A percentile compares a stretch with the other conserved stretches of the same genome.
These are phyloP conservation scores for Primulina tabacum DNA, from an alignment of 257 asterid genomes.

Conservation along the genomic window DNA sequence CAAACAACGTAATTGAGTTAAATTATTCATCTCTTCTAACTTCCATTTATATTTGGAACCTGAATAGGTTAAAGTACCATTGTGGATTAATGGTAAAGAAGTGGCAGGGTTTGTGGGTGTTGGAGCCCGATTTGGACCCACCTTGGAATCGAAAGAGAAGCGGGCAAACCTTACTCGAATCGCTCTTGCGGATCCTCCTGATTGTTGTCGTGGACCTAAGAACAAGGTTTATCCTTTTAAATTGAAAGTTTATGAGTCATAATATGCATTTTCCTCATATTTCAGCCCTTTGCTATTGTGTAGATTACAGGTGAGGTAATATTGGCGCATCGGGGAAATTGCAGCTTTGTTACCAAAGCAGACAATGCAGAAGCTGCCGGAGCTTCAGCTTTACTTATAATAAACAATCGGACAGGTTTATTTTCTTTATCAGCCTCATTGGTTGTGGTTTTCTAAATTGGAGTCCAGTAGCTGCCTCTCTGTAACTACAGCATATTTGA, in stretches of 20 bases:
- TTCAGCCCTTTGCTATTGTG: slow-evolving; percentile 16
- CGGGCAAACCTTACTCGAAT: slow-evolving; percentile 80
- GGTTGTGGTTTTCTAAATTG: background rate
- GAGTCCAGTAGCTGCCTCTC: background rate
- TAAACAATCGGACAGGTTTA: slow-evolving; percentile 73
- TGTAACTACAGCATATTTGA: background rate
- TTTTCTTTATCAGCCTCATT: slow-evolving; percentile 17
- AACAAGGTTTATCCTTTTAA: slow-evolving; percentile 54
- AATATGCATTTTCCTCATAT: slow-evolving; percentile 11
- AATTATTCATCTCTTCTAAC: background rate
- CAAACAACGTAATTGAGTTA: slow-evolving; percentile 5
- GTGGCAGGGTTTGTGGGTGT: slow-evolving; percentile 85
- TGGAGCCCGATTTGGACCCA: slow-evolving; percentile 92
- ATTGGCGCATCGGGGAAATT: slow-evolving; percentile 83
- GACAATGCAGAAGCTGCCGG: slow-evolving; percentile 85
- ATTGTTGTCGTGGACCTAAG: slow-evolving; percentile 72
- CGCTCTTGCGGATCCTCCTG: slow-evolving; percentile 89
- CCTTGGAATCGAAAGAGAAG: slow-evolving; percentile 91
- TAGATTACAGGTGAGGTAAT: slow-evolving; percentile 83
- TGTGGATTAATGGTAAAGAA: slow-evolving; percentile 76
- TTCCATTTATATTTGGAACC: slow-evolving; percentile 11
- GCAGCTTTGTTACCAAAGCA: slow-evolving; percentile 85
- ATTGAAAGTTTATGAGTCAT: background rate
- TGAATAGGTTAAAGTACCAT: slow-evolving; percentile 82
- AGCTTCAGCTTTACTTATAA: slow-evolving; percentile 80